Percentiles rank a stretch among this genome's conserved stretches.
Evolutionary conservation across 805 yeast species (phyloP).

Genomic region (Metschnikowia orientalis): DNA sequence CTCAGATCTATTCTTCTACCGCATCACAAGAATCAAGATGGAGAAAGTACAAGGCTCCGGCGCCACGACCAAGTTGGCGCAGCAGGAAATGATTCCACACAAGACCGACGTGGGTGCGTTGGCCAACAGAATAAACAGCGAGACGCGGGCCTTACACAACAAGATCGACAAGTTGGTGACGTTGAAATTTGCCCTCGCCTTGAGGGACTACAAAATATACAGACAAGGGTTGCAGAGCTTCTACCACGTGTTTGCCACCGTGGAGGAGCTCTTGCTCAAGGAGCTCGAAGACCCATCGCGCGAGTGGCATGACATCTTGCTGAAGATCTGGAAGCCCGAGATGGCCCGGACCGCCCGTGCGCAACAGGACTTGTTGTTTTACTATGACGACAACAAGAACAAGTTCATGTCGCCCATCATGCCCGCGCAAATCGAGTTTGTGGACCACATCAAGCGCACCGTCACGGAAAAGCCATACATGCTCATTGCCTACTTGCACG

Average conservation of each 20-base stretch:
- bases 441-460: slow-evolving; percentile 52
- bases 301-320: slow-evolving; percentile 42
- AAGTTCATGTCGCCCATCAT: slow-evolving; percentile 58
- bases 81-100: slow-evolving; percentile 62
- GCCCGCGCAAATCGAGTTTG: slow-evolving; percentile 58
- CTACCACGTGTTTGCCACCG: slow-evolving; percentile 63
- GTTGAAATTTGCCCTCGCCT: slow-evolving; percentile 66
- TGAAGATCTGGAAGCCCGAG: slow-evolving; percentile 64
- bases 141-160: slow-evolving; percentile 64
- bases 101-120: slow-evolving; percentile 78
- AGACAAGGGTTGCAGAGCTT: slow-evolving; percentile 76
- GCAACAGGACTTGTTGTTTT: slow-evolving; percentile 60
- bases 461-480: slow-evolving; percentile 63
- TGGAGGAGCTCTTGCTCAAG: slow-evolving; percentile 48
- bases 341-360: slow-evolving; percentile 58
- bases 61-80: slow-evolving; percentile 31
- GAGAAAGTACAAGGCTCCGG: slow-evolving; percentile 6
- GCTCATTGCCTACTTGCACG: slow-evolving; percentile 77
- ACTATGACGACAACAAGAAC: slow-evolving; percentile 51
- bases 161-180: slow-evolving; percentile 65
- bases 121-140: slow-evolving; percentile 73
- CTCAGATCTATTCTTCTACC: too few relatives aligned
- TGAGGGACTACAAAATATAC: slow-evolving; percentile 70
- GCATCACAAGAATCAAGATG: too few relatives aligned
- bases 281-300: slow-evolving; percentile 40